Evolutionary conservation across 768 basidiomycete genomes (phyloP).

Genomic region (Boletus sp.): DNA sequence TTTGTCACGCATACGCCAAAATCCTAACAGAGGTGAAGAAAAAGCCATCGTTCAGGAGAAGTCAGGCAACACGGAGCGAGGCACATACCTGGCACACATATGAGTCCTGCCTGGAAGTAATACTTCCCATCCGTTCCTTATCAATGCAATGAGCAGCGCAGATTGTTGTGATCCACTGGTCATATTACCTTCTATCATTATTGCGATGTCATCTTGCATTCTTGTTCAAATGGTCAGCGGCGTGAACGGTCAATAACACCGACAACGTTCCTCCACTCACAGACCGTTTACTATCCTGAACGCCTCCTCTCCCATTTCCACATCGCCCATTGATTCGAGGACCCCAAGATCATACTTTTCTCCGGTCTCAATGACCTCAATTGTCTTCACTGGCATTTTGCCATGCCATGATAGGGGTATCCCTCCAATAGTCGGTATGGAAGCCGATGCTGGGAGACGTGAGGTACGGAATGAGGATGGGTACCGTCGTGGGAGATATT

Average conservation of each 20-base stretch:
- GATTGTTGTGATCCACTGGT: neutral
- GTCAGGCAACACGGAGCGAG: neutral
- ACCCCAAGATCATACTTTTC: slow-evolving; percentile 51
- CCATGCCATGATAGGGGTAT: slow-evolving; percentile 39
- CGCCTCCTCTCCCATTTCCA: slow-evolving; percentile 46
- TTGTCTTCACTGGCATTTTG: slow-evolving; percentile 47
- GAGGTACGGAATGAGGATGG: slow-evolving; percentile 54
- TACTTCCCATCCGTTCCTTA: slow-evolving; percentile 65
- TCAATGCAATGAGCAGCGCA: neutral
- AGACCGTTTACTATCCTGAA: slow-evolving; percentile 60
- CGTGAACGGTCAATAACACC: neutral
- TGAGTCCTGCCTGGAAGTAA: slow-evolving; percentile 74
- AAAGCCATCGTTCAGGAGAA: neutral
- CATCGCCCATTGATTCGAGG: slow-evolving; percentile 23
- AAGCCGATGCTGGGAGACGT: slow-evolving; percentile 30
- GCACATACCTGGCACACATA: slow-evolving; percentile 58
- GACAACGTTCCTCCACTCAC: slow-evolving; percentile 38
- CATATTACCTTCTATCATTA: slow-evolving; percentile 56
- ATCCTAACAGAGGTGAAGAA: slow-evolving; percentile 41
- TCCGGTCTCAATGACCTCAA: slow-evolving; percentile 51
- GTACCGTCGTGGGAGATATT: slow-evolving; percentile 65
- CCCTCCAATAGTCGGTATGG: slow-evolving; percentile 19
- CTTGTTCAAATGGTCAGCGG: slow-evolving; percentile 25
- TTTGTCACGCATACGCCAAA: slow-evolving; percentile 80
- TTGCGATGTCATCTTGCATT: slow-evolving; percentile 55